Evolutionary conservation across 306 rosid genomes (phyloP), one percentile per base, ranked within the genome.

Genomic region (Fragaria iinumae): DNA sequence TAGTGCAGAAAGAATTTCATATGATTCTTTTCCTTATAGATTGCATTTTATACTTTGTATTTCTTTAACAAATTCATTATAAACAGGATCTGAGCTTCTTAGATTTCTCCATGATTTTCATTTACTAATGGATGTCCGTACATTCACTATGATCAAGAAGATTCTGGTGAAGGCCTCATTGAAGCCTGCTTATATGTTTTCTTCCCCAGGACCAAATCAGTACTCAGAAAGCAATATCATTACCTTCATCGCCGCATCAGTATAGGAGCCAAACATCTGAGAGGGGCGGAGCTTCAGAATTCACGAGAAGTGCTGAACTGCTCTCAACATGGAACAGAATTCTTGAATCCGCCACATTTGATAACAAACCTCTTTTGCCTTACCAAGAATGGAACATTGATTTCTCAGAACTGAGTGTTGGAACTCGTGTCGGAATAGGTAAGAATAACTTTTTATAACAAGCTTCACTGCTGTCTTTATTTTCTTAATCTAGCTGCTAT

Each of bases 361-460:
- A 91, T 75, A 86, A 89, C 79, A 91, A 85, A 77, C 92, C 98
- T 71, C 82, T 96, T 14, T 84, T 96, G 73, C 93, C 96, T 48
- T 96, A 89, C 86, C 88, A 88, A 67, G 96, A 88, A 82, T 96
- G 99, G 99, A 87, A 89, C 82, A 88, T 96, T 73, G 97, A 96
- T 85, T 96, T 84, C 91, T 82, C 96, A 38, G 99, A 96, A 73
- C 77, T 96, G 79, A 91, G 87, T 57, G 97, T 96, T 78, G 98
- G 97, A 85, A 92, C 90, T 66, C 99, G 99, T 57, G 95, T 96
- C 60, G 99, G 99, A 68, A 96, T 96, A 67, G 99, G 99, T 91
- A 83, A 84, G 89, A 66, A 82, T 74, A 25, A 41, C 43, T n/a
- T 74, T 55, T 16, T 11, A 53, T 67, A 43, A 18, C 11, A 47